phyloP scores from a whole-genome alignment of 2,329 filamentous ascomycete species.

The Aspergillus oerlinghausenensis region DNA sequence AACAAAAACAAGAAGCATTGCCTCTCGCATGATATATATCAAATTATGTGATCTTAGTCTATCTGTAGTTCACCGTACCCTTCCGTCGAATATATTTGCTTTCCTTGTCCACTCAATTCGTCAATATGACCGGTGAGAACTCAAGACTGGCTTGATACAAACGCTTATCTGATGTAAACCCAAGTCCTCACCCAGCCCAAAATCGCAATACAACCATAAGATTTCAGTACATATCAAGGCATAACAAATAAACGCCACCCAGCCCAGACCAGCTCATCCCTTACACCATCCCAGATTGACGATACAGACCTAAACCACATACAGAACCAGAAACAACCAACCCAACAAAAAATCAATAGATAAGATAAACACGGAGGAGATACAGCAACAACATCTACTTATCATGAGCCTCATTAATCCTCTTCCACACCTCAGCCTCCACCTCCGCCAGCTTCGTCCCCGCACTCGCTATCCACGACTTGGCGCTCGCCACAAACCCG shows the following conservation, averaged over 20 bases:
- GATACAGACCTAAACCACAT: not conserved
- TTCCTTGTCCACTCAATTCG: no score
- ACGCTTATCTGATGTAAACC: not conserved
- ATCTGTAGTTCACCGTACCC: not conserved
- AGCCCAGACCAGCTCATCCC: no score
- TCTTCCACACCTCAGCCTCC: slow-evolving; percentile 46
- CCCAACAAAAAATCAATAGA: not conserved
- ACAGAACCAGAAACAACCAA: not conserved
- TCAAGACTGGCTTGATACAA: not conserved
- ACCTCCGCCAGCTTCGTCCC: slow-evolving; percentile 41
- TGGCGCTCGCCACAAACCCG: slow-evolving; percentile 35
- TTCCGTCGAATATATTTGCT: not conserved
- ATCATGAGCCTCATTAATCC: slow-evolving; percentile 39
- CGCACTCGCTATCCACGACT: slow-evolving; percentile 39
- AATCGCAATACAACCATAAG: not conserved
- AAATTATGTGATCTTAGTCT: not conserved
- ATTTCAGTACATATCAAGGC: not conserved
- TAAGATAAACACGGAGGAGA: no score
- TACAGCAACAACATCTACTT: slow-evolving; percentile 5
- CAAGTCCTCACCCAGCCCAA: not conserved
- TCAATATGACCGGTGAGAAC: not conserved
- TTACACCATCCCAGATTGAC: no score
- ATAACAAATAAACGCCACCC: not conserved
- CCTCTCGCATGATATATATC: not conserved
- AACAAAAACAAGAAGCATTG: not conserved